Conservation (phyloP, 345 rosid species). For the Noccaea caerulescens region DNA sequence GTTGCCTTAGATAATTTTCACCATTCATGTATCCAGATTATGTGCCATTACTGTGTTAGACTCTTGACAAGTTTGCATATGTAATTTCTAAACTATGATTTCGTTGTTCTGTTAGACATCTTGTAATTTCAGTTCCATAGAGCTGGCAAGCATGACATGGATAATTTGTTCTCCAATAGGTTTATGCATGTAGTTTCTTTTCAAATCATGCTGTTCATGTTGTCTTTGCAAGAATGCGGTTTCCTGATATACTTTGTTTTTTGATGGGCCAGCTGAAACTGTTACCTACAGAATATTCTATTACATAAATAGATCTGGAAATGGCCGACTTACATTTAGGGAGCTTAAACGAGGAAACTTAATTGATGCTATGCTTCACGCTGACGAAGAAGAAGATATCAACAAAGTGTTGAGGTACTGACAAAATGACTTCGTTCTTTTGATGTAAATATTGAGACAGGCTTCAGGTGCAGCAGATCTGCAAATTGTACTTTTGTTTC, state of each 20-base stretch:
- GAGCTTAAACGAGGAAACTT: slow-evolving; percentile 92
- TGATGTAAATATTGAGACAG: neutral
- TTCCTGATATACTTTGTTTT: slow-evolving; percentile 35
- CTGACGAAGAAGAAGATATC: slow-evolving; percentile 98
- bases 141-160: neutral
- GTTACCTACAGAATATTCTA: slow-evolving; percentile 92
- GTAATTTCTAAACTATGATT: slow-evolving; percentile 1
- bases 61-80: slow-evolving; percentile 16
- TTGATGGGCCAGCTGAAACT: slow-evolving; percentile 82
- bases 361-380: slow-evolving; percentile 87
- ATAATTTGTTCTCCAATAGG: neutral
- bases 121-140: slow-evolving; percentile 4
- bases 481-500: neutral
- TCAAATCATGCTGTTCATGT: no score
- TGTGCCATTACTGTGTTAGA: slow-evolving; percentile 1
- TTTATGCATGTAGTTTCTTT: neutral
- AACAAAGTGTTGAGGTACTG: slow-evolving; percentile 93
- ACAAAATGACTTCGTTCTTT: neutral
- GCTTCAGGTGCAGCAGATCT: neutral
- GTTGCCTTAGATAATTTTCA: no score
- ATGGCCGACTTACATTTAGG: slow-evolving; percentile 84
- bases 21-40: neutral
- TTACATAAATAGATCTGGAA: slow-evolving; percentile 87
- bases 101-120: slow-evolving; percentile 4
- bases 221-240: neutral